Conservation (phyloP, 1,139 yeast species). For the Pichia terricola region DNA sequence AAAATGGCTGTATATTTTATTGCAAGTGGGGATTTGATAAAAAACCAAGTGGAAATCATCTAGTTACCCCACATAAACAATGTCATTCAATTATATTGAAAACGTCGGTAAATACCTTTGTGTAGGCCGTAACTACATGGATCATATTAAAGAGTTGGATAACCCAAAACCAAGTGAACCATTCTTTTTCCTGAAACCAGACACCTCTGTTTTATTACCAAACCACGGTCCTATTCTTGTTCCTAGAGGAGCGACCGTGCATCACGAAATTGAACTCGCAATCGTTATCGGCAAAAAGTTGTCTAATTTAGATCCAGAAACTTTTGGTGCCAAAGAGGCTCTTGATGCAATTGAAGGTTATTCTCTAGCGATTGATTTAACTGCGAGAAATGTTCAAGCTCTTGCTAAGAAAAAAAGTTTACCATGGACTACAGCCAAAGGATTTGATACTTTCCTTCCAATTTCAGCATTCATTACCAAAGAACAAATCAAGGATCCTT, state of each 20-base stretch:
- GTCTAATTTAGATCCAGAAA: conserved; percentile 46
- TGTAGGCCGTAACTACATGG: conserved; percentile 93
- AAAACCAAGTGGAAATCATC: no score
- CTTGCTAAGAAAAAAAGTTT: conserved; percentile 90
- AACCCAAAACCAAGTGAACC: conserved; percentile 76
- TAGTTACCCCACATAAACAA: conserved; percentile 11
- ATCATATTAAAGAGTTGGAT: conserved; percentile 84
- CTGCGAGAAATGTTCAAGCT: conserved; percentile 92
- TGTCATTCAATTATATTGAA: conserved; percentile 53
- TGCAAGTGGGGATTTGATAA: no score
- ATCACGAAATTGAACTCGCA: conserved; percentile 91
- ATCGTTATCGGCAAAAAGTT: conserved; percentile 58
- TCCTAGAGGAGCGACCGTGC: conserved; percentile 74
- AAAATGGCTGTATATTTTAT: no score
- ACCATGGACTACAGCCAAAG: conserved; percentile 96
- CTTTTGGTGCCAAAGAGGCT: conserved; percentile 58
- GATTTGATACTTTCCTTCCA: conserved; percentile 92
- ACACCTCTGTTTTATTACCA: conserved; percentile 54
- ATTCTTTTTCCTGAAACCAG: conserved; percentile 85
- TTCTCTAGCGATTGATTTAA: conserved; percentile 82
- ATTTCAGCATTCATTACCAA: conserved; percentile 64
- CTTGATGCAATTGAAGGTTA: conserved; percentile 74
- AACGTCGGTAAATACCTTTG: conserved; percentile 77
- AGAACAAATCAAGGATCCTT: conserved; percentile 58
- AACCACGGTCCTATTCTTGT: conserved; percentile 67